Evolutionary conservation across 2,329 filamentous ascomycete genomes (phyloP).

Genomic region (Alternaria viburni): DNA sequence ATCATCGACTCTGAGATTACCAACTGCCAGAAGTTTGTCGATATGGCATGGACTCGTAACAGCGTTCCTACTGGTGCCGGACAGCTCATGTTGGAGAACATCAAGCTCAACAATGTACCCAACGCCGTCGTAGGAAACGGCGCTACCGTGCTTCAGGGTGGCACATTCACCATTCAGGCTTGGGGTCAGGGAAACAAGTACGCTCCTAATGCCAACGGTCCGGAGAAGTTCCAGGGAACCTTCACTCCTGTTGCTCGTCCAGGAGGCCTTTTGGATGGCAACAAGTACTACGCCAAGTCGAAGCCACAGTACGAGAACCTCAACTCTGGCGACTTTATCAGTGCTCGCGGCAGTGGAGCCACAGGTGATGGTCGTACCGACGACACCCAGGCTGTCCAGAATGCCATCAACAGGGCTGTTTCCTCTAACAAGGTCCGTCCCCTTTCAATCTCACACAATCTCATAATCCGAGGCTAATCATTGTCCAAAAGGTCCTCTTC

Average conservation of each 20-base stretch:
- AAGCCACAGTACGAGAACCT: conserved; percentile 60
- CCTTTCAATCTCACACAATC: too few relatives aligned
- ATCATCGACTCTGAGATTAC: conserved; percentile 63
- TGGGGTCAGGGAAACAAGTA: conserved; percentile 49
- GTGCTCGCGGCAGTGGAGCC: conserved; percentile 58
- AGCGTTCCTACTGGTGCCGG: conserved; percentile 55
- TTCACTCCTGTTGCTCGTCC: conserved; percentile 57
- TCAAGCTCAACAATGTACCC: conserved; percentile 47
- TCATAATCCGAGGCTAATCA: too few relatives aligned
- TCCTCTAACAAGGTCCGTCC: conserved; percentile 54
- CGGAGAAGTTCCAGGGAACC: conserved; percentile 54
- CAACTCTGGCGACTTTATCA: conserved; percentile 67
- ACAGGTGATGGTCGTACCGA: conserved; percentile 81
- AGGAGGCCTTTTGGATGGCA: conserved; percentile 53
- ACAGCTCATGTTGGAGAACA: conserved; percentile 63
- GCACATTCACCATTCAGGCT: conserved; percentile 40
- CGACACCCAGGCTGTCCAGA: conserved; percentile 81
- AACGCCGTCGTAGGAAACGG: conserved; percentile 40
- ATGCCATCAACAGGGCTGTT: conserved; percentile 69
- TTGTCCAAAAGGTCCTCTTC: conserved; percentile 53
- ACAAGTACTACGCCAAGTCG: conserved; percentile 58
- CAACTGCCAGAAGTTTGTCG: conserved; percentile 58
- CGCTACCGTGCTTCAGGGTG: conserved; percentile 39
- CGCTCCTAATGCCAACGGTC: conserved; percentile 50
- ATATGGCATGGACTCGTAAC: conserved; percentile 49